Conservation (phyloP, 129 eudicot species). For the Dittrichia graveolens region DNA sequence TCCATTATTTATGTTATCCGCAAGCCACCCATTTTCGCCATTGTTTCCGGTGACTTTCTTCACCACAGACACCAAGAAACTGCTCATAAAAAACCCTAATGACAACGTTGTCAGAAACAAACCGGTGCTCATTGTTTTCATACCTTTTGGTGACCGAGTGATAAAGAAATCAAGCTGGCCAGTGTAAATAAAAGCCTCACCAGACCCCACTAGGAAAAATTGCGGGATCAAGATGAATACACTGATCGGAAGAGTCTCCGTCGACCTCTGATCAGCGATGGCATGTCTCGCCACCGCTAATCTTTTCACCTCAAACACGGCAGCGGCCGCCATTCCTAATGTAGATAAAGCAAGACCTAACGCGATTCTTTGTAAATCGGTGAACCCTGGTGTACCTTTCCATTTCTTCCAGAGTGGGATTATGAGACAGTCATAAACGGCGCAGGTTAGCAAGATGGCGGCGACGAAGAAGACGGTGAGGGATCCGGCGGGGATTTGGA, state of each 20-base stretch:
- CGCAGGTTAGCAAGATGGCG: conserved; percentile 72
- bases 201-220: conserved; percentile 80
- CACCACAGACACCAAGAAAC: conserved; percentile 72
- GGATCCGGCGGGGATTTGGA: conserved; percentile 93
- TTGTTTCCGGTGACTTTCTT: conserved; percentile 58
- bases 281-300: conserved; percentile 49
- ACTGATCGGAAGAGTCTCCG: conserved; percentile 64
- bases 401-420: conserved; percentile 86
- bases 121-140: conserved; percentile 98
- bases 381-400: conserved; percentile 91
- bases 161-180: conserved; percentile 96
- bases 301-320: conserved; percentile 63
- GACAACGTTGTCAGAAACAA: conserved; percentile 88
- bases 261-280: neutral
- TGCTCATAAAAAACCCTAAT: conserved; percentile 83
- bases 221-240: conserved; percentile 81
- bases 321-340: conserved; percentile 79
- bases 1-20: conserved; percentile 73
- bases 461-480: conserved; percentile 93
- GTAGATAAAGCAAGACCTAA: conserved; percentile 67
- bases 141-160: conserved; percentile 88
- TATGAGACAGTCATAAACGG: conserved; percentile 66
- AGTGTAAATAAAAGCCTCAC: conserved; percentile 92
- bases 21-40: conserved; percentile 69
- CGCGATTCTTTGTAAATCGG: conserved; percentile 69